Evolutionary conservation across 2,329 filamentous ascomycete species (phyloP), one percentile per base, ranked within the genome.

Genomic region (Amylocarpus encephaloides): DNA sequence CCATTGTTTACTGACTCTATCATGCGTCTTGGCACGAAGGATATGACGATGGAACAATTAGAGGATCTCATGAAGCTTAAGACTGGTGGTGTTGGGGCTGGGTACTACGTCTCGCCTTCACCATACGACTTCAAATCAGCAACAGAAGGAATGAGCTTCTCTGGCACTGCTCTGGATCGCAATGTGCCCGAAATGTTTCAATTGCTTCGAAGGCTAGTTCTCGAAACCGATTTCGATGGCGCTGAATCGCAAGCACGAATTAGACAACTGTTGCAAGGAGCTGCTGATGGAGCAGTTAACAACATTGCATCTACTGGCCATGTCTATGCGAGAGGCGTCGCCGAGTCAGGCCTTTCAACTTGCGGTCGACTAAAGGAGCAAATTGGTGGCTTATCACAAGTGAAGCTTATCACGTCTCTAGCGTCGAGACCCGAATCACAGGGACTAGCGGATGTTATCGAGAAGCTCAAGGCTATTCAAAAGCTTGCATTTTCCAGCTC

Each of bases 11-110:
- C 88, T 12, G 91, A 95, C 64, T 84, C 87, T 34, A 83, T 98
- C 54, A 93, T 96, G 86, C 85, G 93, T 16, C 78, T 98, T 7
- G 93, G 93, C 12, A 98, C 92, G 2, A 86, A 86, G 60, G 80
- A 83, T 52, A 87, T 87, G 76, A 83, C 83, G 0, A 96, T 95
- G 86, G 93, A 96, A 67, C 84, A 96, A 67, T 79, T 97, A 46
- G 93, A 98, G 68, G 93, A 97, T 64, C 71, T 91, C 49, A 96
- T 98, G 67, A 97, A 97, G 68, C 77, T 97, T 29, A 95, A 94
- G 72, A 97, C 93, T 1, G 93, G 93, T 16, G 93, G 93, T 9
- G 80, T 98, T 34, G 87, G 84, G 2, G 83, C 94, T 13, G 83
- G 86, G 1, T 91, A 95, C 59, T 87, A 94, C 69, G 80, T 85